Percentiles rank a stretch among this genome's conserved stretches.
Conservation (phyloP, 805 yeast species). For the Schwanniomyces sp. region DNA sequence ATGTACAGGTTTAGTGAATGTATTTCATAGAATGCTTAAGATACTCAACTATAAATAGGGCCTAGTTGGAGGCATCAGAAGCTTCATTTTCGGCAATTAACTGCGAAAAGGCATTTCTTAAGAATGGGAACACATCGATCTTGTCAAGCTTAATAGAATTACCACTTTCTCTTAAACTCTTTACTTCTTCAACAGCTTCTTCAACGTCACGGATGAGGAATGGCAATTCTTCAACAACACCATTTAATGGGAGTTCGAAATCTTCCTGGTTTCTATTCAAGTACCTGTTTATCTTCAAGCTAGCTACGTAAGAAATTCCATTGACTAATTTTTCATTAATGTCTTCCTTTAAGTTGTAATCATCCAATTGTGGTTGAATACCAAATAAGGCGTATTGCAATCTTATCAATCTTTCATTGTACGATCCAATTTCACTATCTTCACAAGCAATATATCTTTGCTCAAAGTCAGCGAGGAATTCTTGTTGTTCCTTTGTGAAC, state of each 20-base stretch:
- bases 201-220: slow-evolving; percentile 32
- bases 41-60: not conserved
- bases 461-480: slow-evolving; percentile 58
- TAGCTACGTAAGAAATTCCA: slow-evolving; percentile 71
- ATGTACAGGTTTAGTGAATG: not conserved
- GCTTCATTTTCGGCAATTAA: slow-evolving; percentile 11
- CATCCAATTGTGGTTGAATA: slow-evolving; percentile 67
- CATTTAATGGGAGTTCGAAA: slow-evolving; percentile 34
- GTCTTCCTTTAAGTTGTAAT: slow-evolving; percentile 56
- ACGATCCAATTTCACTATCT: slow-evolving; percentile 52
- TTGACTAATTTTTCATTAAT: slow-evolving; percentile 47
- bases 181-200: slow-evolving; percentile 47
- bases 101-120: slow-evolving; percentile 28
- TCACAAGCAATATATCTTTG: slow-evolving; percentile 55
- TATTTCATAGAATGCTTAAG: not conserved
- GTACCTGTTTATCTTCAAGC: slow-evolving; percentile 55
- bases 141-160: slow-evolving; percentile 29
- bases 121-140: slow-evolving; percentile 40
- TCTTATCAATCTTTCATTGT: slow-evolving; percentile 71
- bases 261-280: slow-evolving; percentile 18
- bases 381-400: slow-evolving; percentile 83
- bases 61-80: not conserved
- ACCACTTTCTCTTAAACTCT: slow-evolving; percentile 47
- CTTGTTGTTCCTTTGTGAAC: slow-evolving; percentile 42
- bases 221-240: slow-evolving; percentile 41